Evolutionary conservation across 306 rosid species (phyloP).

Genomic region (Medicago arabica): DNA sequence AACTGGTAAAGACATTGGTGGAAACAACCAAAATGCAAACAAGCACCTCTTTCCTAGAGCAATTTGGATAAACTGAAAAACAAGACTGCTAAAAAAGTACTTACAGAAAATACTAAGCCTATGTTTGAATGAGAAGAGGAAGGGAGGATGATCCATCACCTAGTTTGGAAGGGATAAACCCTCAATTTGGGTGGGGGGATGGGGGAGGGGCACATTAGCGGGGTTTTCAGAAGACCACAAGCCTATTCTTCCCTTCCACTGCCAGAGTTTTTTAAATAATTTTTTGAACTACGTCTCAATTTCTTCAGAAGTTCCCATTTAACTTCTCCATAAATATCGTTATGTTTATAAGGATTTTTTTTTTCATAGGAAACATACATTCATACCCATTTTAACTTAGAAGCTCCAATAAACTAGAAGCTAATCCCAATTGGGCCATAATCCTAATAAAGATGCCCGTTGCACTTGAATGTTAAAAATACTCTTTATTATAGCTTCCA

Average conservation of each 20-base stretch:
- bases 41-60: conserved; percentile 17
- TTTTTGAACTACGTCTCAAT: neutral
- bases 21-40: conserved; percentile 10
- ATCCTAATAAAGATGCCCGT: neutral
- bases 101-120: neutral
- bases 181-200: neutral
- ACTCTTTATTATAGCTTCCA: neutral
- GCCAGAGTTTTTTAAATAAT: neutral
- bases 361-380: neutral
- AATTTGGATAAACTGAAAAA: neutral
- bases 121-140: neutral
- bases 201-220: neutral
- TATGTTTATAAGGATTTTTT: neutral
- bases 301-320: neutral
- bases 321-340: neutral
- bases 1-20: conserved; percentile 24
- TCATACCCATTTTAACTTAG: neutral
- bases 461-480: neutral
- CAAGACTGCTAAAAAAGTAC: neutral
- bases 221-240: neutral
- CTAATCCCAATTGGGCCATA: neutral
- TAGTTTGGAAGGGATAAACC: neutral
- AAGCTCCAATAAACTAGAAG: neutral
- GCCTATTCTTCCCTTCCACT: neutral
- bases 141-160: neutral